Evolutionary conservation across 176 grass and related monocot species (phyloP).

Genomic region (Triticum urartu): DNA sequence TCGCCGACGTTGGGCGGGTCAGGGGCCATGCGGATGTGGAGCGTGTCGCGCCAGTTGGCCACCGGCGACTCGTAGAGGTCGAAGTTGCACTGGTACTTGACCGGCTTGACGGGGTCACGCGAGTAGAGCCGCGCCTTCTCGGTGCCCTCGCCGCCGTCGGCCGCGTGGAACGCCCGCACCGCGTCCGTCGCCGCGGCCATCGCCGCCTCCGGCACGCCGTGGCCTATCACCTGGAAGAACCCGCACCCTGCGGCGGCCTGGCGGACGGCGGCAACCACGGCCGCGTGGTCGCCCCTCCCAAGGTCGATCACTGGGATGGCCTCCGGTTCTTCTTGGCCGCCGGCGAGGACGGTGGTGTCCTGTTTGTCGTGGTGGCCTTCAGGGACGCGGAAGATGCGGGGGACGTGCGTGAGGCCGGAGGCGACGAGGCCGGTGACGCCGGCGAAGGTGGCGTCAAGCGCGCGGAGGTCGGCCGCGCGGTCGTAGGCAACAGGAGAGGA

Average conservation of each 20-base stretch:
- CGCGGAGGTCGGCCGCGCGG: constrained; percentile 44
- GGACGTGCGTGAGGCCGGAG: constrained; percentile 24
- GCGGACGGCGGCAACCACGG: constrained; percentile 22
- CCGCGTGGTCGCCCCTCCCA: not conserved
- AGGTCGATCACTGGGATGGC: constrained; percentile 50
- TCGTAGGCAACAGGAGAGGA: constrained; percentile 21
- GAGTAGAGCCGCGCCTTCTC: constrained; percentile 63
- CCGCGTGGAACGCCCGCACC: constrained; percentile 44
- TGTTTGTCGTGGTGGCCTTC: not conserved
- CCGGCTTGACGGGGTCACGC: constrained; percentile 33
- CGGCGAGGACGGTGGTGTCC: too few relatives aligned
- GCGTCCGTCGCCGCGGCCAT: not conserved
- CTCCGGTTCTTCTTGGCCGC: not conserved
- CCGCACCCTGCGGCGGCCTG: constrained; percentile 44
- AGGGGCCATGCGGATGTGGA: constrained; percentile 50
- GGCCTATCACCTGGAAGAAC: constrained; percentile 63
- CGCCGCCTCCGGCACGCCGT: constrained; percentile 14
- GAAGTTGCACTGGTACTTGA: constrained; percentile 63
- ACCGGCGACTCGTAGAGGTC: constrained; percentile 46
- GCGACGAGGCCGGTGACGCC: constrained; percentile 59
- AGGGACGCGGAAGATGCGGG: constrained; percentile 45
- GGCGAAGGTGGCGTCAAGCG: constrained; percentile 50
- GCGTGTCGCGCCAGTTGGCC: constrained; percentile 60
- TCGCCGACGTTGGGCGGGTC: constrained; percentile 31
- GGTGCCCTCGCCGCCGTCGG: constrained; percentile 9